These are phyloP conservation scores for Rhodamnia rubescens DNA, from an alignment of 345 rosid genomes.

Conservation along the genomic window DNA sequence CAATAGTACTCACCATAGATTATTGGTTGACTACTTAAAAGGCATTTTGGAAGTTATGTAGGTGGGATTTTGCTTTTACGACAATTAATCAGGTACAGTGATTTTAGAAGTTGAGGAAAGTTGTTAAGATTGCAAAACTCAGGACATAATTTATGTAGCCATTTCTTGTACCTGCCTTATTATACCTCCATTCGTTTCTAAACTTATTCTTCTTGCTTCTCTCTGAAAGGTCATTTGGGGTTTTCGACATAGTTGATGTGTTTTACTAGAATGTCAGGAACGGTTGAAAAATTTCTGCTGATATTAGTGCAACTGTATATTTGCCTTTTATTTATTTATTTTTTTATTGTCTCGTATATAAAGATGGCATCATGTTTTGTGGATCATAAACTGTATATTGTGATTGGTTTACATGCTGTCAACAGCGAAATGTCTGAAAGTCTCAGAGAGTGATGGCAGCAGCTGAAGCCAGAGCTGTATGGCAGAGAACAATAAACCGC, in stretches of 20 bases:
- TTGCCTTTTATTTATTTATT: background rate
- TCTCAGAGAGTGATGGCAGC: conserved; percentile 58
- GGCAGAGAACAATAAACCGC: conserved; percentile 91
- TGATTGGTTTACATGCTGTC: background rate
- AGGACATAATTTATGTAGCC: background rate
- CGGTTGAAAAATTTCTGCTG: background rate
- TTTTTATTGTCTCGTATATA: background rate
- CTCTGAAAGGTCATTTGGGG: background rate
- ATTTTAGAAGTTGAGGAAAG: background rate
- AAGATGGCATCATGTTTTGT: background rate
- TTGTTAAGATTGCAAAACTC: background rate
- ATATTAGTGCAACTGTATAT: background rate
- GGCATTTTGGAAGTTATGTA: background rate
- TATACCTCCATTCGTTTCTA: background rate
- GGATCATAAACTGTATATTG: background rate
- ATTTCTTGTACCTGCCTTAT: background rate
- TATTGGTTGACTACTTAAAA: background rate
- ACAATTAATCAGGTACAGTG: background rate
- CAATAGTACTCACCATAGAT: background rate
- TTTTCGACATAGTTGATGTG: background rate
- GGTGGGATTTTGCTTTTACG: background rate
- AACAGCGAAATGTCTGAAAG: conserved; percentile 21
- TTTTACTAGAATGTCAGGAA: background rate
- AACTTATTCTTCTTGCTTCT: background rate
- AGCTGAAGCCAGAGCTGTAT: conserved; percentile 83